phyloP scores from a whole-genome alignment of 1,284 basidiomycete species.

The Trametes hirsuta region DNA sequence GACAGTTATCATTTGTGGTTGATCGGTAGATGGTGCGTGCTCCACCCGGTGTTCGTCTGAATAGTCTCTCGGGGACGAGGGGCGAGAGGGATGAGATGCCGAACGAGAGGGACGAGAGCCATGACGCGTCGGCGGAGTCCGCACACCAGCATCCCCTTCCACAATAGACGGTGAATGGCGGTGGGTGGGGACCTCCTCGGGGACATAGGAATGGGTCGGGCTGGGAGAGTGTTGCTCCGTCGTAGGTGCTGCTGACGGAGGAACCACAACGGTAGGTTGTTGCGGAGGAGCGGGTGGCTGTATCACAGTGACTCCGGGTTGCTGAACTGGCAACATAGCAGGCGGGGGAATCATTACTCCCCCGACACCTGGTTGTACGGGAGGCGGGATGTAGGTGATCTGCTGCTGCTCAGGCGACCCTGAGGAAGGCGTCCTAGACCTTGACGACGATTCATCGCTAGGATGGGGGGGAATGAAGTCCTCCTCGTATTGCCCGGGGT shows the following conservation, averaged over 20 bases:
- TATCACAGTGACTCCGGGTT: background rate
- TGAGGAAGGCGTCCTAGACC: background rate
- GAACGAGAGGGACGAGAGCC: background rate
- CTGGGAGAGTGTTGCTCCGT: background rate
- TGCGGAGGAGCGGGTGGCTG: background rate
- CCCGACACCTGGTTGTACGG: background rate
- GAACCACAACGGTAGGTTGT: conserved; percentile 4
- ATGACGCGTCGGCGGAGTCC: background rate
- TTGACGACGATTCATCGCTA: too few relatives aligned
- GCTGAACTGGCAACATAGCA: background rate
- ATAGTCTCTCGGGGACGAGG: background rate
- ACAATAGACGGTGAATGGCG: background rate
- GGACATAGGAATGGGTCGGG: background rate
- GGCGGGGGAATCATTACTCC: background rate
- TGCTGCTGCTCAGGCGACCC: background rate
- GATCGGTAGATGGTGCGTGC: background rate
- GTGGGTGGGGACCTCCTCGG: background rate
- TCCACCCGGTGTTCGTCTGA: background rate
- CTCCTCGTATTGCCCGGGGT: background rate
- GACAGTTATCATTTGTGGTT: background rate
- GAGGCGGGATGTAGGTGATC: background rate
- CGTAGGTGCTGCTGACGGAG: background rate
- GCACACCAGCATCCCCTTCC: background rate
- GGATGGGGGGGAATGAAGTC: too few relatives aligned
- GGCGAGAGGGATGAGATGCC: background rate